Evolutionary conservation across 2,329 filamentous ascomycete genomes (phyloP).

Genomic region (Penicillium verrucosum): DNA sequence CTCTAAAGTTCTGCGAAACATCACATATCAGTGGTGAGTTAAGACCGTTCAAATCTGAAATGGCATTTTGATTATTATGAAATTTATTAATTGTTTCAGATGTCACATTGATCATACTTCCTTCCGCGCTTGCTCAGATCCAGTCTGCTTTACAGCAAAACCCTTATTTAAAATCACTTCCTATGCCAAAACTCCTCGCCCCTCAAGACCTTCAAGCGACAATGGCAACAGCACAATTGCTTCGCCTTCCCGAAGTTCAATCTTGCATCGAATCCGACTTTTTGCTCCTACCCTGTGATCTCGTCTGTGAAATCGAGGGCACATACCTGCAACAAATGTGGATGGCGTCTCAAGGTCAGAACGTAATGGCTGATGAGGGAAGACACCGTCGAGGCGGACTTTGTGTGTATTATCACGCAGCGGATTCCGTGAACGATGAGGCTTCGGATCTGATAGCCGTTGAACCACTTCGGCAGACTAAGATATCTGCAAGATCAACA

Average conservation of each 20-base stretch:
- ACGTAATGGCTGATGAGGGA: neutral
- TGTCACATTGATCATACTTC: neutral
- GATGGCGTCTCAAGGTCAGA: neutral
- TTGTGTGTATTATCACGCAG: neutral
- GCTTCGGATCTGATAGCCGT: neutral
- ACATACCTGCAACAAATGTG: neutral
- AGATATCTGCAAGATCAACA: neutral
- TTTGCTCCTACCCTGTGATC: neutral
- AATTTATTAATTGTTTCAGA: neutral
- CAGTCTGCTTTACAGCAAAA: neutral
- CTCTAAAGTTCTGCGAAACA: neutral
- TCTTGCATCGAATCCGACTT: neutral
- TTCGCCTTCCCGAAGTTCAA: conserved; percentile 1
- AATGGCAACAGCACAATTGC: neutral
- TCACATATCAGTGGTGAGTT: neutral
- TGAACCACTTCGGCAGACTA: neutral
- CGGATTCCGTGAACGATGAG: neutral
- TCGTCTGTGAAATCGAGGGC: neutral
- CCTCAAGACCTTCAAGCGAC: neutral
- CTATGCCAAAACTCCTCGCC: neutral
- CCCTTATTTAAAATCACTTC: neutral
- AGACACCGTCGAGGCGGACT: neutral
- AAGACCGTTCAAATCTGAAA: neutral
- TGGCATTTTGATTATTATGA: too few relatives aligned
- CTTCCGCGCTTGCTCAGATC: neutral